Evolutionary conservation across 371 early-diverging fungal species (phyloP), one percentile per base, ranked within the genome.

Genomic region (Lichtheimia hyalospora): DNA sequence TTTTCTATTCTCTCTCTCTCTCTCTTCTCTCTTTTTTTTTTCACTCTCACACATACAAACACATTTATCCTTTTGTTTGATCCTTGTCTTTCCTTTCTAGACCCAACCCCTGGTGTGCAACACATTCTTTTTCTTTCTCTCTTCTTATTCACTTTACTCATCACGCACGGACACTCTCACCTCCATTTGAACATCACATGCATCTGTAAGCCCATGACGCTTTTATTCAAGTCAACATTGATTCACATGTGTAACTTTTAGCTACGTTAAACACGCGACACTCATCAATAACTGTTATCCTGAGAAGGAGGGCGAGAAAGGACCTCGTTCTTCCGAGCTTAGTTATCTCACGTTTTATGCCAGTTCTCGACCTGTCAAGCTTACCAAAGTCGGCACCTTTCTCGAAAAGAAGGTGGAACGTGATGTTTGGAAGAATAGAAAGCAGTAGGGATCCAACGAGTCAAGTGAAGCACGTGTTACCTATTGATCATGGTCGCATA

Each of bases 261-360:
- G 81, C 62, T 89, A 90, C 66, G 80, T 84, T 67, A 96, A 95
- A 79, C 97, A 97, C 80, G 95, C 92, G 46, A 83, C 90, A 51
- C 88, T 96, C 48, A 85, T 96, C 71, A 92, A 92, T 71, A 92
- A 90, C 58, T 96, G 96, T 68, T 97, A 92, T 68, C 96, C 96
- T 21, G 85, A 85, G 23, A 84, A 85, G 61, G 83, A 93, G 16
- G 92, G 89, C 12, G 94, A 89, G 56, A 84, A 84, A n/a, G 86
- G 85, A 5, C 91, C 97, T 41, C 86, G 85, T 65, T 84, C 91
- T 41, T 89, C 87, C 56, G 92, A 92, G 66, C 87, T 96, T 10
- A 95, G 96, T 18, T 91, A 92, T 62, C 80, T 97, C 39, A 83
- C 91, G 28, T 96, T 90, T 75, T 97, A 97, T 71, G 90, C 93